Percentiles rank a stretch among this genome's conserved stretches.
phyloP scores from a whole-genome alignment of 164 flowering plant species.

The Platanus orientalis region DNA sequence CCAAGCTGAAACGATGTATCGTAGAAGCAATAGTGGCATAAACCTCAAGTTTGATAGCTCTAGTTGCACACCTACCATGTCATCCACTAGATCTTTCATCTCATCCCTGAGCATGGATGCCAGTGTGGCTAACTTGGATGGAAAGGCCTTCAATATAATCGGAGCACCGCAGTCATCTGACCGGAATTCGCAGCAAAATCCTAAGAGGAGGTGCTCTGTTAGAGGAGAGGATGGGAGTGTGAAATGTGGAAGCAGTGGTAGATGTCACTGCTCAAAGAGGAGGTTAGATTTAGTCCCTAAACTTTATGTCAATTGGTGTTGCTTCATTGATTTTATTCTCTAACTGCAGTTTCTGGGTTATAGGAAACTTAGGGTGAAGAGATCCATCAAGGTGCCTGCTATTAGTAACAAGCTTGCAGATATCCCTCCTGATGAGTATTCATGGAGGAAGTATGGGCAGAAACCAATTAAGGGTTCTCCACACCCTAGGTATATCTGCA shows the following conservation, averaged over 20 bases:
- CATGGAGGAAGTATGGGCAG: neutral
- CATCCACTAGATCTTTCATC: slow-evolving; percentile 83
- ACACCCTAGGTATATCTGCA: slow-evolving; percentile 10
- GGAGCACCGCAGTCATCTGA: slow-evolving; percentile 58
- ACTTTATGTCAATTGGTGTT: neutral
- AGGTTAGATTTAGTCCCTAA: slow-evolving; percentile 41
- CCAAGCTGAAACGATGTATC: slow-evolving; percentile 63
- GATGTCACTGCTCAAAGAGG: slow-evolving; percentile 96
- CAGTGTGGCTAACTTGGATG: slow-evolving; percentile 77
- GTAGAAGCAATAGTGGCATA: slow-evolving; percentile 62
- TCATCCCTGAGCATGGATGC: slow-evolving; percentile 95
- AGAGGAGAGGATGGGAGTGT: slow-evolving; percentile 84
- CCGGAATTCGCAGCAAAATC: slow-evolving; percentile 51
- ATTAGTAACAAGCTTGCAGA: slow-evolving; percentile 9
- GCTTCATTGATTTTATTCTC: neutral
- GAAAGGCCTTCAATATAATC: slow-evolving; percentile 62
- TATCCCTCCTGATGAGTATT: slow-evolving; percentile 8
- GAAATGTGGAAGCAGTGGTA: slow-evolving; percentile 79
- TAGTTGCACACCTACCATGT: slow-evolving; percentile 84
- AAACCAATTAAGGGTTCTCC: slow-evolving; percentile 9
- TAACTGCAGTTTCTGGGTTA: slow-evolving; percentile 1
- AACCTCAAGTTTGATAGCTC: slow-evolving; percentile 79
- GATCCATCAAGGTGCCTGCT: slow-evolving; percentile 6
- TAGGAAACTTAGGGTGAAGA: slow-evolving; percentile 12
- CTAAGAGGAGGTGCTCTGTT: slow-evolving; percentile 70